Evolutionary conservation across 2,329 filamentous ascomycete genomes (phyloP), one percentile per base, ranked within the genome.

Genomic region (Botrytis medusae): DNA sequence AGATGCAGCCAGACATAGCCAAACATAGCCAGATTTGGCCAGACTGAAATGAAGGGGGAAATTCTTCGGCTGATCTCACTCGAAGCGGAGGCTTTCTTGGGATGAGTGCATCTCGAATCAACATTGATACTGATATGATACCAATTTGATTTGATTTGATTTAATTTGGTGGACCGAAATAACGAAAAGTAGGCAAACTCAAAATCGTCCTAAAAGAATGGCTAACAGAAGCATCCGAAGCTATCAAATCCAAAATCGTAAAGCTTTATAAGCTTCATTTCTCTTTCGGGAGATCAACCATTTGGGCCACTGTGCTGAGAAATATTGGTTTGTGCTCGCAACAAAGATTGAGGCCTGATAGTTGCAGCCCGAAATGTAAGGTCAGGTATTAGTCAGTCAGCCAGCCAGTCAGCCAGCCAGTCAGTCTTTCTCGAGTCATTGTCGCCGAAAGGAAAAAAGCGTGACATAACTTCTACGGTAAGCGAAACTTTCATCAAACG

Each of bases 261-360:
- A 54, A 67, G 46, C 46, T 32, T 34, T 14, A 60, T 25, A 59
- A 70, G 54, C 68, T 34, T 62, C 68, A 70, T 60, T 25, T 46
- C 29, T 60, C 22, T 42, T 44, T 14, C 14, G 46, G 37, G 68
- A 61, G 40, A 46, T 46, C 40, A 32, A 46, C 10, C 59, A 3
- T 8, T 57, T 57, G 51, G n/a, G 29, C 29, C 25, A 29, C 29
- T 12, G 22, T 34, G 64, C 32, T 20, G 32, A n/a, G n/a, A 20
- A 20, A 48, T 18, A 16, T 65, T 46, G 44, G 29, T 65, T n/a
- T 37, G 40, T 34, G 29, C 29, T 51, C 8, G 34, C 60, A 42
- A 7, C 4, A 25, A 40, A 9, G 8, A 42, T 40, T 42, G 22
- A 29, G n/a, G 60, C 60, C 60, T 34, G 40, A 62, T 42, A 0